Percentiles rank a stretch among this genome's conserved stretches.
Evolutionary conservation across 1,284 basidiomycete genomes (phyloP).

Genomic region (Erythrobasidium hasegawianum): DNA sequence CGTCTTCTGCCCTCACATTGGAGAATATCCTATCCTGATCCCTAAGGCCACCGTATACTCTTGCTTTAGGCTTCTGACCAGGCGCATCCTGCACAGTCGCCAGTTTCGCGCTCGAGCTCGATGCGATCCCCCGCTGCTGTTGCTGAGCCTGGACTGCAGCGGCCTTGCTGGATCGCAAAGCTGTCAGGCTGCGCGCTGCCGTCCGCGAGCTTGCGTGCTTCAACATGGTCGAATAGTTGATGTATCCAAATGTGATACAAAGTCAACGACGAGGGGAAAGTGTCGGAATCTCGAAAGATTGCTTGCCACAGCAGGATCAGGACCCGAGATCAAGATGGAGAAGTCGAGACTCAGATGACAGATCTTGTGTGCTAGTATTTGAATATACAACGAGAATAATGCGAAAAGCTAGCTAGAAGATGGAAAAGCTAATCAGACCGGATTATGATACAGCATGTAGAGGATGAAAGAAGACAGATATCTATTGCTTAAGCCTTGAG

Average conservation of each 20-base stretch:
- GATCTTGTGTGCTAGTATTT: not conserved
- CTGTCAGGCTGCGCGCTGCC: conserved; percentile 4
- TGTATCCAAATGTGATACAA: too few species aligned
- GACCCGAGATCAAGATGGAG: too few species aligned
- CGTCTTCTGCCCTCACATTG: conserved; percentile 53
- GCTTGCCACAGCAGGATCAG: not conserved
- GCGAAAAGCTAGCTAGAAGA: too few species aligned
- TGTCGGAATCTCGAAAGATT: too few species aligned
- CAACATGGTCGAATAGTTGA: not conserved
- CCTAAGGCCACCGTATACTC: conserved; percentile 66
- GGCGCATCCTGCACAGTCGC: conserved; percentile 40
- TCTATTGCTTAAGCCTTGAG: conserved; percentile 1
- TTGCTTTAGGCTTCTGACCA: conserved; percentile 31
- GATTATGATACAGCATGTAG: too few species aligned
- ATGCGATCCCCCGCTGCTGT: conserved; percentile 23
- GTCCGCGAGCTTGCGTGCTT: conserved; percentile 16
- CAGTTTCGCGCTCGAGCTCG: conserved; percentile 24
- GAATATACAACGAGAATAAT: too few species aligned
- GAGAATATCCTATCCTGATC: conserved; percentile 69
- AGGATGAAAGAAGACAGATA: too few species aligned
- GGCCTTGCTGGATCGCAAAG: conserved; percentile 1
- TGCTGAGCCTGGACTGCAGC: conserved; percentile 3
- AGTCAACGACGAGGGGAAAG: too few species aligned
- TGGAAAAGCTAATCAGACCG: too few species aligned
- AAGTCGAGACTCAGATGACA: not conserved